Evolutionary conservation across 768 basidiomycete genomes (phyloP).

Genomic region (Solioccasus polychromus): DNA sequence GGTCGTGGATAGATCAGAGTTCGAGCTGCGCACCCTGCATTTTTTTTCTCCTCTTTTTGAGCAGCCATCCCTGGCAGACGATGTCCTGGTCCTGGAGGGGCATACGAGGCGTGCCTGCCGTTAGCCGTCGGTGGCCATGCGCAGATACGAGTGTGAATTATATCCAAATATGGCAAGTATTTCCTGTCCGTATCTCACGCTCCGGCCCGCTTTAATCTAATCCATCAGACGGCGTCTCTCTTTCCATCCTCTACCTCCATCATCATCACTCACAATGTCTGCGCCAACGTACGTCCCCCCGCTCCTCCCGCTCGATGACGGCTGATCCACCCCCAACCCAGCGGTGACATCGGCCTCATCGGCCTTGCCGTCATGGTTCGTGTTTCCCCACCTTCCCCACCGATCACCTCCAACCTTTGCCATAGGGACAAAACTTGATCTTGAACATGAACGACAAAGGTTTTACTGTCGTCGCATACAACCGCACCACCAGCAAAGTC

Average conservation of each 20-base stretch:
- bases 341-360: constrained; percentile 97
- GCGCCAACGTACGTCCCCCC: constrained; percentile 46
- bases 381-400: constrained; percentile 9
- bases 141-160: too few relatives aligned
- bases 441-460: constrained; percentile 99
- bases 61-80: constrained; percentile 71
- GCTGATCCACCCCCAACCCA: constrained; percentile 34
- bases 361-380: constrained; percentile 97
- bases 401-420: constrained; percentile 3
- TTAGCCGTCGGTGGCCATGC: too few relatives aligned
- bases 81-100: constrained; percentile 22
- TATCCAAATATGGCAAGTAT: constrained; percentile 20
- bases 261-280: constrained; percentile 39
- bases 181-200: constrained; percentile 20
- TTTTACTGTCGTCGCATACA: constrained; percentile 94
- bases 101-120: too few relatives aligned
- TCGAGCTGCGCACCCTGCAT: constrained; percentile 63
- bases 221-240: constrained; percentile 25
- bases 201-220: constrained; percentile 22
- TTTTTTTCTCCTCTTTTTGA: constrained; percentile 85
- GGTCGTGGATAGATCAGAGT: neutral
- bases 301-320: constrained; percentile 1
- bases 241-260: constrained; percentile 32
- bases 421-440: constrained; percentile 92
- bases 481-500: constrained; percentile 95